A percentile compares a stretch with the other conserved stretches of the same genome.
Evolutionary conservation across 345 rosid genomes (phyloP).

Genomic region (Moricandia moricandioides): DNA sequence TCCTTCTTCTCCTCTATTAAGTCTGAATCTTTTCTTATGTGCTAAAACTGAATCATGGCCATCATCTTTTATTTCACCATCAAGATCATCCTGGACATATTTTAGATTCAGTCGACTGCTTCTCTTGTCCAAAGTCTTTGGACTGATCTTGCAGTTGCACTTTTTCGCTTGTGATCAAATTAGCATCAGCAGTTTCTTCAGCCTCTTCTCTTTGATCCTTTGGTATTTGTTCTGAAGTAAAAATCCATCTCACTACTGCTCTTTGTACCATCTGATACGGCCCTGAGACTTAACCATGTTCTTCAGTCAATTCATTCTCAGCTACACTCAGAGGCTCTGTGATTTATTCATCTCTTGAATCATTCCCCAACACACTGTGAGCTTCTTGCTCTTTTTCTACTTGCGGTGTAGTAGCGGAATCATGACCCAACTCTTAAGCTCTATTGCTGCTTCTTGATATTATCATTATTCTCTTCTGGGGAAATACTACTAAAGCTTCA

Average conservation of each 20-base stretch:
- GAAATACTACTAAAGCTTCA: neutral
- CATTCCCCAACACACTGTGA: neutral
- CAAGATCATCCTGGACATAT: neutral
- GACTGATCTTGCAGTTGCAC: constrained; percentile 18
- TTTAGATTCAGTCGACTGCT: neutral
- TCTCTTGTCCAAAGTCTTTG: constrained; percentile 8
- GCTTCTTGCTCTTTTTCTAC: constrained; percentile 10
- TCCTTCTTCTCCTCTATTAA: constrained; percentile 28
- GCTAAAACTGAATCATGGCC: neutral
- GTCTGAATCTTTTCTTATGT: constrained; percentile 14
- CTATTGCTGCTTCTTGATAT: constrained; percentile 9
- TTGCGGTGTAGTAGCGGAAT: neutral
- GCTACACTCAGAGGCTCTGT: neutral
- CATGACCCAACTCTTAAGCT: neutral
- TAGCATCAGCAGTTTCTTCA: constrained; percentile 8
- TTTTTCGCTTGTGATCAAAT: constrained; percentile 21
- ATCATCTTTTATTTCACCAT: neutral
- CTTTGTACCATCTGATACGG: constrained; percentile 5
- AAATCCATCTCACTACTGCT: neutral
- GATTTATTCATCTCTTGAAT: neutral
- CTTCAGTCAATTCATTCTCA: constrained; percentile 12
- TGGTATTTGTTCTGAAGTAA: constrained; percentile 1
- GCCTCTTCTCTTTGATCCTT: neutral
- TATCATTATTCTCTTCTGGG: neutral
- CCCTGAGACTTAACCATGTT: neutral